Evolutionary conservation across 1,139 yeast genomes (phyloP), one percentile per base, ranked within the genome.

Genomic region (Ogataea hybrid): DNA sequence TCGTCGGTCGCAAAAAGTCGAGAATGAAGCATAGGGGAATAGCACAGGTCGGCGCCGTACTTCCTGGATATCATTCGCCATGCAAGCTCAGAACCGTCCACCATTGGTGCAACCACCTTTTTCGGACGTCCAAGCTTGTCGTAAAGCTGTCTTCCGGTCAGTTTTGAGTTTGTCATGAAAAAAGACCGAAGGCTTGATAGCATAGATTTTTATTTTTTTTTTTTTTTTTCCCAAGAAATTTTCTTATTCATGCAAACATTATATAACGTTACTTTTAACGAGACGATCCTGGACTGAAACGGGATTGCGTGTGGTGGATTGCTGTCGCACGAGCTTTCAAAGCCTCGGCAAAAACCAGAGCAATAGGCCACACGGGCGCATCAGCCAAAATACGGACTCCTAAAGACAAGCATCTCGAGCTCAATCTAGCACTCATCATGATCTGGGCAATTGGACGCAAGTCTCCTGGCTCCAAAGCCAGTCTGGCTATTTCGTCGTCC

Each of bases 21-120:
- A 4, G 98, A 96, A 63, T 94, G 97, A 53, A 84, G 77, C 99
- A 94, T 94, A 2, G 99, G 98, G 0, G 98, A 87, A 57, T 90
- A 94, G 57, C 97, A 88, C 31, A 94, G 68, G 5, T 90, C 87
- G 0, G 98, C 98, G 1, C 98, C 99, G 58, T 90, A 84, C 50
- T 77, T 72, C 47, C 97, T 73, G 2, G 96, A 86, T 15, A 94
- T 67, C 14, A 88, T 75, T 53, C 99, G 75, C 97, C 98, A 94
- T 1, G 96, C 98, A 23, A 92, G 72, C 58, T 94, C 98, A 3
- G 92, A 81, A 54, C 89, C 97, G 63, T 94, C 98, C 10, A 94
- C 99, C 97, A 94, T 92, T 1, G 99, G 99, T 1, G 97, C 98
- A 20, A 94, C 95, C 14, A 94, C 81, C 48, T 86, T 86, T 41